A percentile compares a stretch with the other conserved stretches of the same genome.
These are phyloP conservation scores for Nannochloropsis salina DNA, from an alignment of 108 stramenopile species.

Conservation along the genomic window DNA sequence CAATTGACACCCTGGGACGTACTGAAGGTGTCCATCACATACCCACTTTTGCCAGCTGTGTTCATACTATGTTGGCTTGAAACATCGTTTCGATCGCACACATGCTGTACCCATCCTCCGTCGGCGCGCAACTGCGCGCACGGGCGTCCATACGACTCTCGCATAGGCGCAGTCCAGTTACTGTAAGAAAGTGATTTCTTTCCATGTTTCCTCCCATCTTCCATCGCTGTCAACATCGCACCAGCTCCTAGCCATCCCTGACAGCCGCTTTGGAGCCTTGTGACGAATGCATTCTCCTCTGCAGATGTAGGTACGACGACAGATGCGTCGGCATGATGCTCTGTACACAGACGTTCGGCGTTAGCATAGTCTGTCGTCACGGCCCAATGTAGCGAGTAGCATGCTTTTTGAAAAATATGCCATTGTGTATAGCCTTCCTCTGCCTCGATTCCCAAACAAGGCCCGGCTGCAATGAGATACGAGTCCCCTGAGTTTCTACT, in stretches of 20 bases:
- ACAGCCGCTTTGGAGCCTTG: neutral
- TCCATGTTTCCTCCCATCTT: neutral
- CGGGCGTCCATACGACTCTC: neutral
- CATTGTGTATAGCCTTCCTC: neutral
- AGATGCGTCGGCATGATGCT: neutral
- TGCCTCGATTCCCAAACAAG: neutral
- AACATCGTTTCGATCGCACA: neutral
- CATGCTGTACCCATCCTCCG: slow-evolving; percentile 1
- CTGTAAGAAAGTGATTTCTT: neutral
- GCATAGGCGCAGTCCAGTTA: neutral
- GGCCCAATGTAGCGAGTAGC: slow-evolving; percentile 3
- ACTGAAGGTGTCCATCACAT: neutral
- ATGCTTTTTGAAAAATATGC: neutral
- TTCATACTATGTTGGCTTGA: neutral
- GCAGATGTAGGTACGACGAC: neutral
- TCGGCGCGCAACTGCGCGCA: neutral
- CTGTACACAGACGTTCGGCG: neutral
- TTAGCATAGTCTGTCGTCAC: neutral
- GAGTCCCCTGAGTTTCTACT: neutral
- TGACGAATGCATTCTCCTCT: neutral
- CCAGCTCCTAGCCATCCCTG: neutral
- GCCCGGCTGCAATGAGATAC: neutral
- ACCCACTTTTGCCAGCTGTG: neutral
- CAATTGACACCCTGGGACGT: neutral
- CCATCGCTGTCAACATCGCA: neutral